Base-by-base conservation (phyloP, 306 rosid species). In the Vachellia collinsii region DNA sequence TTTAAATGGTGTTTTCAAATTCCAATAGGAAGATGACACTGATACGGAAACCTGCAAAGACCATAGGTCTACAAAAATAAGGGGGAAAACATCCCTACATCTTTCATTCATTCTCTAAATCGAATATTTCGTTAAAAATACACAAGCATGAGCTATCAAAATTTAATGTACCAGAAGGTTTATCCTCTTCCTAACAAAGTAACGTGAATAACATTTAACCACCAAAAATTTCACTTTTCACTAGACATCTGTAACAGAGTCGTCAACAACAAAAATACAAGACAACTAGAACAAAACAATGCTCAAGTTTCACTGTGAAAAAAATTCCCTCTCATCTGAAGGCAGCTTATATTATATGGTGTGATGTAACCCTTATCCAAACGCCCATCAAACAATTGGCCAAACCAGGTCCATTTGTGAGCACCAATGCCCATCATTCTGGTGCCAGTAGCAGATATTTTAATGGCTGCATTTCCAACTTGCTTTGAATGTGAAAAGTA, bases 151-250 rank as follows among this genome's bases (percentile, higher is more conserved):
- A 0, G 8, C n/a, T 12, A 29, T 62, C 4, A 43, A 44, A 11
- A 22, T 1, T 22, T 10, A 2, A 69, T 22, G 37, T 68, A 7
- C 8, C 34, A 43, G 6, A 43, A 29, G 23, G 11, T n/a, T 38
- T 13, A n/a, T 11, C 34, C 56, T 7, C 58, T 16, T 8, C 20
- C 36, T 22, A 59, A 59, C 65, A 59, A 23, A 11, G 36, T n/a
- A 11, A 41, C 53, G 23, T n/a, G 53, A 19, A 42, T 42, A n/a
- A 10, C 37, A n/a, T 20, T 59, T 38, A 25, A 16, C 25, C 4
- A 70, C 51, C 69, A 50, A 8, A 37, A 61, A 42, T 39, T 25
- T 37, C 63, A 25, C n/a, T n/a, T 42, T 81, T 78, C 43, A 73
- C 65, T 46, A 77, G 72, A 63, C 78, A 10, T 17, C 42, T 51